Evolutionary conservation across 1,284 basidiomycete species (phyloP).

Genomic region (Rhodotorula sp.): DNA sequence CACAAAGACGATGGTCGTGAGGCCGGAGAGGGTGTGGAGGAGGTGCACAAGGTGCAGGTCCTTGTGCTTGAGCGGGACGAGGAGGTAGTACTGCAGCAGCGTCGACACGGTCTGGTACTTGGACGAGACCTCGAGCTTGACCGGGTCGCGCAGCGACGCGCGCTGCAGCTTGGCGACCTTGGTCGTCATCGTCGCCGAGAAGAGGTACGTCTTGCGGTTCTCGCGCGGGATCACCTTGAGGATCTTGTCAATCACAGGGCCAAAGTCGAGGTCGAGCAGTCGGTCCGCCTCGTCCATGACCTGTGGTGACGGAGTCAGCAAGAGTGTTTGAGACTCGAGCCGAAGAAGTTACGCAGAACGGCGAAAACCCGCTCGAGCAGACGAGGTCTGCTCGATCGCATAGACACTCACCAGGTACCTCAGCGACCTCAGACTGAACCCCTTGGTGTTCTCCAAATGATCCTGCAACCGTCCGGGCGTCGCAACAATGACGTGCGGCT

Average conservation of each 20-base stretch:
- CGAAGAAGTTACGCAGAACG: no score
- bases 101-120: conserved; percentile 99
- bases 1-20: conserved; percentile 95
- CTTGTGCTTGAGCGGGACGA: conserved; percentile 90
- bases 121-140: conserved; percentile 89
- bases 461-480: conserved; percentile 94
- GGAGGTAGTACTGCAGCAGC: conserved; percentile 91
- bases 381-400: not conserved
- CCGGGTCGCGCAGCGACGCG: conserved; percentile 90
- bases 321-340: no score
- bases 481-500: conserved; percentile 94
- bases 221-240: conserved; percentile 93
- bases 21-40: conserved; percentile 83
- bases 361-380: no score
- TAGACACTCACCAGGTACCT: conserved; percentile 76
- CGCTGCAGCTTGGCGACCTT: conserved; percentile 97
- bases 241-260: conserved; percentile 94
- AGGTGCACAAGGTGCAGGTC: conserved; percentile 90
- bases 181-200: conserved; percentile 99
- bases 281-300: conserved; percentile 97
- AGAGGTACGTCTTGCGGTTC: conserved; percentile 84
- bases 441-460: conserved; percentile 97
- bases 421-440: conserved; percentile 83
- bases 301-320: conserved; percentile 53
- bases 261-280: conserved; percentile 96